Conservation (phyloP, 768 basidiomycete genomes). For the Rhizopogon sp. region DNA sequence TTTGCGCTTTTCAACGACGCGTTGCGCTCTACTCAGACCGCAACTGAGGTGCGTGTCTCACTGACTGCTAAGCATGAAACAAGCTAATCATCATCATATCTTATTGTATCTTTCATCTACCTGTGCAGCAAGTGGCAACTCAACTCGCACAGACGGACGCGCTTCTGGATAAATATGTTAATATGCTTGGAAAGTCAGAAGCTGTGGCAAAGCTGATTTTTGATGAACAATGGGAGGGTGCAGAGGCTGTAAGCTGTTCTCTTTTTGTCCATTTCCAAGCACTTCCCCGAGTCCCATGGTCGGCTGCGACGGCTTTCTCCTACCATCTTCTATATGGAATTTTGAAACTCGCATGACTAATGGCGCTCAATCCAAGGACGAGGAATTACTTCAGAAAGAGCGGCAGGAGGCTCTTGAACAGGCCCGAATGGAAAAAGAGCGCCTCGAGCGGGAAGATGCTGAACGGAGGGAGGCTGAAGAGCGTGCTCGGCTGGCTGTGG, state of each 20-base stretch:
- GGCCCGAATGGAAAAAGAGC: constrained; percentile 23
- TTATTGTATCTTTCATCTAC: not conserved
- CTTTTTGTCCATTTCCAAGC: not conserved
- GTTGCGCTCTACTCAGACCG: constrained; percentile 54
- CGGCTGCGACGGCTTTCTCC: not conserved
- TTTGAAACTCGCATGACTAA: not conserved
- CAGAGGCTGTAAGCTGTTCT: constrained; percentile 51
- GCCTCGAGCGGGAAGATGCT: constrained; percentile 24
- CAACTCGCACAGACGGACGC: constrained; percentile 71
- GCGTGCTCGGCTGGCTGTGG: constrained; percentile 23
- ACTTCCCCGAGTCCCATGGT: not conserved
- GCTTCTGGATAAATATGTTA: constrained; percentile 70
- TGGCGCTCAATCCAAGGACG: constrained; percentile 43
- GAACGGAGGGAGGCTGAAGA: constrained; percentile 39
- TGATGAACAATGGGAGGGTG: constrained; percentile 74
- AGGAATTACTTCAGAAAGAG: constrained; percentile 45
- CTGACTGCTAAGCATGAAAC: not conserved
- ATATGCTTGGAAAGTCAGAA: constrained; percentile 66
- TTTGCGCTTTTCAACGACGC: constrained; percentile 69
- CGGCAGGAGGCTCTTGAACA: constrained; percentile 24
- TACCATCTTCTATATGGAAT: no score
- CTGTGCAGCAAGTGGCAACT: constrained; percentile 50
- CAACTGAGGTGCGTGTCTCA: constrained; percentile 55
- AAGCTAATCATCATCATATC: not conserved
- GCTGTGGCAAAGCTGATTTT: constrained; percentile 63